Conservation (phyloP, 1,139 yeast species). For the Diutina catenulata region DNA sequence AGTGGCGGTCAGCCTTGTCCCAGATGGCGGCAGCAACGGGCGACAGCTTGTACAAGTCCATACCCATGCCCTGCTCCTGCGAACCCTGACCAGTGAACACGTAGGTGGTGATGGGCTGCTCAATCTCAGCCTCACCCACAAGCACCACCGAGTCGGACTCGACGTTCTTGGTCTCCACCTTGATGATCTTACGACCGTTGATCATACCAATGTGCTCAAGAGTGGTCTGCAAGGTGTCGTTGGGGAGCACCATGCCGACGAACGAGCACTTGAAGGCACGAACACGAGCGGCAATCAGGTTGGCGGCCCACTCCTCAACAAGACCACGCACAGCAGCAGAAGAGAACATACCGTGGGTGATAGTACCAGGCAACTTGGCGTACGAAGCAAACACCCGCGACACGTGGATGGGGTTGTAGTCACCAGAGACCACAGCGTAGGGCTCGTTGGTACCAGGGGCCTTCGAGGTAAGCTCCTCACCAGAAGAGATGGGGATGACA, state of each 20-base stretch:
- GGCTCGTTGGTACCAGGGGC: constrained; percentile 88
- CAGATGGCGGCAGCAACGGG: constrained; percentile 91
- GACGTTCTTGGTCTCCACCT: constrained; percentile 78
- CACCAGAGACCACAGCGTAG: constrained; percentile 96
- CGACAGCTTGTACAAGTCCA: constrained; percentile 89
- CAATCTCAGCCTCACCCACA: constrained; percentile 95
- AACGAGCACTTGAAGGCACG: constrained; percentile 87
- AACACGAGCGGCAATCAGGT: constrained; percentile 90
- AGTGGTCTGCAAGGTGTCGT: constrained; percentile 76
- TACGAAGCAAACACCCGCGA: constrained; percentile 89
- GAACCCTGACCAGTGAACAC: constrained; percentile 99
- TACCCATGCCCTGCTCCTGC: constrained; percentile 99
- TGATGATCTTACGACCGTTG: constrained; percentile 94
- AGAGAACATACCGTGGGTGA: constrained; percentile 98
- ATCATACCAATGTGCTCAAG: constrained; percentile 98
- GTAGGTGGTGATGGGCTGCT: constrained; percentile 92
- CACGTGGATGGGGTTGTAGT: constrained; percentile 96
- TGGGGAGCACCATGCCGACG: constrained; percentile 96
- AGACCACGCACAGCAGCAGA: constrained; percentile 90
- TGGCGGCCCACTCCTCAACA: constrained; percentile 98
- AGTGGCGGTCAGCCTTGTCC: constrained; percentile 96
- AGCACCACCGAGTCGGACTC: constrained; percentile 71
- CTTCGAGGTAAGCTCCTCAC: constrained; percentile 59
- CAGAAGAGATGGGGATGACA: constrained; percentile 76
- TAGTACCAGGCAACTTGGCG: constrained; percentile 92